Conservation (phyloP, 2,329 filamentous ascomycete genomes). For the Fusarium sp. region DNA sequence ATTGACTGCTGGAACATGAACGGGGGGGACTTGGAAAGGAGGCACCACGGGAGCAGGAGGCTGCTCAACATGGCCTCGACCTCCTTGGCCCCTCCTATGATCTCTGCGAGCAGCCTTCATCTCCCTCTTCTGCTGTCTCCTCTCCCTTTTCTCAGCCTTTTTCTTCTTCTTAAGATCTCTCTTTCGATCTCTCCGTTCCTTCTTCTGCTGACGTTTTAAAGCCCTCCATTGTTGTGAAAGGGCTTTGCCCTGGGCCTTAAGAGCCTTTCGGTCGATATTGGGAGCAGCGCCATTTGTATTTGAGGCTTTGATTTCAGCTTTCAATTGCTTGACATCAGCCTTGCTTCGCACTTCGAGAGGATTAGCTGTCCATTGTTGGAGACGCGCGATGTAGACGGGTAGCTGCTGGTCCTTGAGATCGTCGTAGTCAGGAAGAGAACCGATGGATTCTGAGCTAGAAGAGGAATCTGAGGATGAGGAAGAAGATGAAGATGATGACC, state of each 20-base stretch:
- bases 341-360: conserved; percentile 63
- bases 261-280: conserved; percentile 46
- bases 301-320: conserved; percentile 57
- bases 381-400: conserved; percentile 56
- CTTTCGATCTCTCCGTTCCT: conserved; percentile 47
- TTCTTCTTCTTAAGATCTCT: conserved; percentile 46
- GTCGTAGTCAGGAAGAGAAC: conserved; percentile 66
- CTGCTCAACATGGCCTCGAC: conserved; percentile 15
- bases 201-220: conserved; percentile 49
- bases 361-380: conserved; percentile 62
- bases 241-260: conserved; percentile 59
- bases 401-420: conserved; percentile 62
- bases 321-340: conserved; percentile 56
- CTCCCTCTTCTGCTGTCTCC: conserved; percentile 48
- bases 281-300: conserved; percentile 35
- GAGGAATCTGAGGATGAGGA: conserved; percentile 48
- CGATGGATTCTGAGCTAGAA: conserved; percentile 55
- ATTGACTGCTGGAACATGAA: conserved; percentile 3
- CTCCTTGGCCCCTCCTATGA: conserved; percentile 38
- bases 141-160: conserved; percentile 50
- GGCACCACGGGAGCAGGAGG: conserved; percentile 12
- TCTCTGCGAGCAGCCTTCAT: conserved; percentile 48
- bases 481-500: conserved; percentile 52
- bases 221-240: conserved; percentile 57
- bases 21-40: conserved; percentile 8